A percentile compares a stretch with the other conserved stretches of the same genome.
phyloP scores from a whole-genome alignment of 768 basidiomycete genomes.

The Lanmaoa rubissima region DNA sequence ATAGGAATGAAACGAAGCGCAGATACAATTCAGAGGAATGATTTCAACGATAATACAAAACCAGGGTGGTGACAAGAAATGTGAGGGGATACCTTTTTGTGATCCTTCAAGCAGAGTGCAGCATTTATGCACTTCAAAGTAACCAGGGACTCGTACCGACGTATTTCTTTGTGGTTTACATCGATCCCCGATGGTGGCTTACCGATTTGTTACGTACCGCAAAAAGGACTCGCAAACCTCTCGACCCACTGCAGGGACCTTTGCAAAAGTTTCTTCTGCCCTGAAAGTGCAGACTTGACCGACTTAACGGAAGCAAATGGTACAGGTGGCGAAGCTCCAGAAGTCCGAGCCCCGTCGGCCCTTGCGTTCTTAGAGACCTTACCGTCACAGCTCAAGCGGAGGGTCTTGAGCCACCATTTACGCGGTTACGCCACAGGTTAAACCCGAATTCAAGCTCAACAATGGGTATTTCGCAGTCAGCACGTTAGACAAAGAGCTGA shows the following conservation, averaged over 20 bases:
- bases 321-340: neutral
- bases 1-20: constrained; percentile 18
- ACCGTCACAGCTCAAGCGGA: constrained; percentile 7
- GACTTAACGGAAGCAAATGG: constrained; percentile 11
- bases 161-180: constrained; percentile 6
- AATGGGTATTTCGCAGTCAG: constrained; percentile 22
- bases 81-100: constrained; percentile 3
- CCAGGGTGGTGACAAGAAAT: constrained; percentile 4
- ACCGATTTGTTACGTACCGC: constrained; percentile 20
- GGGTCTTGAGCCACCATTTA: constrained; percentile 10
- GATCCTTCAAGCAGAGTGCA: neutral
- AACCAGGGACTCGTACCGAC: constrained; percentile 21
- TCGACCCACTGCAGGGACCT: neutral
- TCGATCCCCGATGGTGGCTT: constrained; percentile 8
- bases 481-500: constrained; percentile 31
- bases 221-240: neutral
- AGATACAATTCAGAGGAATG: constrained; percentile 10
- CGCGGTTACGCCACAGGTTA: constrained; percentile 15
- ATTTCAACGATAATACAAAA: constrained; percentile 8
- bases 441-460: constrained; percentile 23
- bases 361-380: constrained; percentile 8
- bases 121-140: constrained; percentile 23
- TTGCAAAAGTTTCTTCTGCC: neutral
- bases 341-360: constrained; percentile 1
- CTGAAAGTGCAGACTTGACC: neutral